Conservation (phyloP, 805 yeast genomes). For the Kluyveromyces dobzhanskii region DNA sequence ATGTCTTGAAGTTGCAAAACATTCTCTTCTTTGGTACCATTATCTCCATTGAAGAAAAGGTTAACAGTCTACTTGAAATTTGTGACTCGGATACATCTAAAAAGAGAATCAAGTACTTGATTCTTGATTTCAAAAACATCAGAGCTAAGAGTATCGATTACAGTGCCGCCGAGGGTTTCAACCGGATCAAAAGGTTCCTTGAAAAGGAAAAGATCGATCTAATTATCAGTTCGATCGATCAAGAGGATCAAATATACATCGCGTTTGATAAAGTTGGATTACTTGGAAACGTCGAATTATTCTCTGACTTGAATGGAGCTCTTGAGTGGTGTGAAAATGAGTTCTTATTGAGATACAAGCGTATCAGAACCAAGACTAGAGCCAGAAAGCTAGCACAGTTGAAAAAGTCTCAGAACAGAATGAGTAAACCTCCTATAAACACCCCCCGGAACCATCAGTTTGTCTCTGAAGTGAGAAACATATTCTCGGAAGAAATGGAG, state of each 20-base stretch:
- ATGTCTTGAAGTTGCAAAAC: slow-evolving; percentile 80
- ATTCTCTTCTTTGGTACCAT: slow-evolving; percentile 91
- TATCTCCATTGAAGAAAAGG: slow-evolving; percentile 76
- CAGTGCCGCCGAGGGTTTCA: slow-evolving; percentile 93
- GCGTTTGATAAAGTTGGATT: slow-evolving; percentile 80
- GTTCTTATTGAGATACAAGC: slow-evolving; percentile 43
- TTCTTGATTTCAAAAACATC: slow-evolving; percentile 80
- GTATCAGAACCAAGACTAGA: slow-evolving; percentile 25
- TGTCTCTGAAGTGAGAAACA: slow-evolving; percentile 32
- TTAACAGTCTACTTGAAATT: slow-evolving; percentile 58
- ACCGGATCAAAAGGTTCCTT: slow-evolving; percentile 72
- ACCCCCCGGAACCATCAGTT: slow-evolving; percentile 37
- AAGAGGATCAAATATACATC: slow-evolving; percentile 54
- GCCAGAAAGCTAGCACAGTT: slow-evolving; percentile 10
- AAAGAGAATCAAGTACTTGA: slow-evolving; percentile 68
- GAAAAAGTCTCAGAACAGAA: slow-evolving; percentile 4
- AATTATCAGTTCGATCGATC: slow-evolving; percentile 69
- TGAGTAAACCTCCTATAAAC: slow-evolving; percentile 17
- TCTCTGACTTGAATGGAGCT: slow-evolving; percentile 74
- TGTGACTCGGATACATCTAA: slow-evolving; percentile 28
- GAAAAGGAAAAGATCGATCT: slow-evolving; percentile 61
- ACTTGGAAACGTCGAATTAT: slow-evolving; percentile 53
- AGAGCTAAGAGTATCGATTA: slow-evolving; percentile 67
- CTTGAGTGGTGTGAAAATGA: slow-evolving; percentile 96
- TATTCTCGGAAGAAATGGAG: slow-evolving; percentile 24